Evolutionary conservation across 345 rosid genomes (phyloP).

Genomic region (Eucalyptus viminalis): DNA sequence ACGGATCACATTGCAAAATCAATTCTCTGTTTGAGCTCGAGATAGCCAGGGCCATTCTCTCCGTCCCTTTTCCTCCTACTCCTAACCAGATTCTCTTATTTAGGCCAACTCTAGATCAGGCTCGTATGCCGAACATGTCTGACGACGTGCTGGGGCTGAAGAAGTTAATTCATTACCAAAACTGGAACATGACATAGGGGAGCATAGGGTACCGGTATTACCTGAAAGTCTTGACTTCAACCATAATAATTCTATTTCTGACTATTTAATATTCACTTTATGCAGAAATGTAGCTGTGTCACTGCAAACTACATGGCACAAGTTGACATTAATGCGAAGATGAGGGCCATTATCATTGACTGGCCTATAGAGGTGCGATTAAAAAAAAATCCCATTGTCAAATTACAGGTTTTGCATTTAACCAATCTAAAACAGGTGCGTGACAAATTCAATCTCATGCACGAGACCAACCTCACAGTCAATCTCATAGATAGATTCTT

Average conservation of each 20-base stretch:
- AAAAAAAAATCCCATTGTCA: not conserved
- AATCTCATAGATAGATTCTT: not conserved
- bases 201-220: not conserved
- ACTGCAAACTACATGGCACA: slow-evolving; percentile 55
- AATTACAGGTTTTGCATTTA: not conserved
- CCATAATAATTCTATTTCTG: not conserved
- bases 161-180: not conserved
- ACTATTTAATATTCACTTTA: not conserved
- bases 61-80: not conserved
- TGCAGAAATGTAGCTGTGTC: slow-evolving; percentile 49
- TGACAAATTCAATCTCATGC: not conserved
- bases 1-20: not conserved
- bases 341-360: slow-evolving; percentile 93
- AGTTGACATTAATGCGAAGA: slow-evolving; percentile 68
- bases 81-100: not conserved
- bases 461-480: not conserved
- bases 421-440: not conserved
- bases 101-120: not conserved
- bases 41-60: not conserved
- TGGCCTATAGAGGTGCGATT: slow-evolving; percentile 81
- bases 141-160: not conserved
- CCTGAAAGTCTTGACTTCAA: not conserved
- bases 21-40: not conserved
- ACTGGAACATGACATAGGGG: not conserved
- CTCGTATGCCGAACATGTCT: not conserved